These are phyloP conservation scores for Neurospora discreta DNA, from an alignment of 495 filamentous ascomycete genomes.

Conservation along the genomic window DNA sequence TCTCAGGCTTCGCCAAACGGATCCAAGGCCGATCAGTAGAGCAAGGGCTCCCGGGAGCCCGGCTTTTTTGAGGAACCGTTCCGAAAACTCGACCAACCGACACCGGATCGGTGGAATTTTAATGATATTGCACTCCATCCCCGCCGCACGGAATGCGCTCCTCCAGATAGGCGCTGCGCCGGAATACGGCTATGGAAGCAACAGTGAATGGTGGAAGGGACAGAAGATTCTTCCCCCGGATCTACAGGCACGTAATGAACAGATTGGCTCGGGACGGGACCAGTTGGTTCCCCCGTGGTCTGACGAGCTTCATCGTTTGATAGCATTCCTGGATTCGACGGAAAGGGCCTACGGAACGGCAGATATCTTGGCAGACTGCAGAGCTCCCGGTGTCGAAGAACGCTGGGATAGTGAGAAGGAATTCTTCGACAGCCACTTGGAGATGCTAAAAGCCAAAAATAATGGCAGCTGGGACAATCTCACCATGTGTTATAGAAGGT, in stretches of 20 bases:
- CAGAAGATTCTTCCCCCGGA: constrained; percentile 46
- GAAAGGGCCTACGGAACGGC: constrained; percentile 71
- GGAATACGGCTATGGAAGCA: constrained; percentile 50
- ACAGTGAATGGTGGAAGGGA: constrained; percentile 81
- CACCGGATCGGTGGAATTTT: constrained; percentile 58
- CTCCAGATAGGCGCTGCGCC: constrained; percentile 41
- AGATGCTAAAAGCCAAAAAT: neutral
- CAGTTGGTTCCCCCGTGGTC: constrained; percentile 25
- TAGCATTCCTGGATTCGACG: constrained; percentile 75
- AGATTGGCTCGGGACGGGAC: neutral
- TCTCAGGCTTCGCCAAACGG: constrained; percentile 4
- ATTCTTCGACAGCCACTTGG: constrained; percentile 13
- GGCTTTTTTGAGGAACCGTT: constrained; percentile 58
- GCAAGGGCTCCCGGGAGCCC: constrained; percentile 48
- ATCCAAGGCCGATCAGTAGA: constrained; percentile 37
- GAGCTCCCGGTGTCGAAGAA: neutral
- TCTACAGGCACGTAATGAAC: constrained; percentile 37
- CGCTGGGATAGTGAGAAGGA: constrained; percentile 15
- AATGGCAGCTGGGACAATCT: neutral
- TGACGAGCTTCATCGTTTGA: constrained; percentile 61
- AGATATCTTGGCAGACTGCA: constrained; percentile 31
- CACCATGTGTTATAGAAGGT: neutral
- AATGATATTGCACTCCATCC: constrained; percentile 76
- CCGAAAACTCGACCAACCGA: constrained; percentile 8
- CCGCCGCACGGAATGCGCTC: constrained; percentile 65